These are phyloP conservation scores for Macrolepiota albuminosa DNA, from an alignment of 768 basidiomycete genomes.

Conservation along the genomic window DNA sequence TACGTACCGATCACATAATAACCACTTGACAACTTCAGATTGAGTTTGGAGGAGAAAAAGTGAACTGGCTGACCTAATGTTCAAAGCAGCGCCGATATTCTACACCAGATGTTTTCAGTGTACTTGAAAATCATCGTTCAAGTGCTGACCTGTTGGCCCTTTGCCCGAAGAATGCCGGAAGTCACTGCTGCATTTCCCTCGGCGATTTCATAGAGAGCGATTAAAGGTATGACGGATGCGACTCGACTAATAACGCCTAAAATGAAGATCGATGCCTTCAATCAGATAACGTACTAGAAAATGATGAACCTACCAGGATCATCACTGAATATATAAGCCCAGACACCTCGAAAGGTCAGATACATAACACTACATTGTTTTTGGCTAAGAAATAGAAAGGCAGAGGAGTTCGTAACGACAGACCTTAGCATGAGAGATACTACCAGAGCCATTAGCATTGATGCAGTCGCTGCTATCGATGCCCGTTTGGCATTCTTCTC, in stretches of 20 bases:
- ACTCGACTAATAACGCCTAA: constrained; percentile 53
- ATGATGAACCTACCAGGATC: constrained; percentile 39
- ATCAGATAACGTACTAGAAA: background rate
- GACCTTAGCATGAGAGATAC: constrained; percentile 6
- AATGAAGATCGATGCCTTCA: background rate
- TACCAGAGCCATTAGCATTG: constrained; percentile 58
- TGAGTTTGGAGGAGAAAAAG: background rate
- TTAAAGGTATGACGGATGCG: constrained; percentile 64
- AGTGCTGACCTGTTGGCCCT: constrained; percentile 62
- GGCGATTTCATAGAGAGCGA: constrained; percentile 78
- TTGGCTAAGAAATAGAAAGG: background rate
- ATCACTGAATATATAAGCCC: constrained; percentile 73
- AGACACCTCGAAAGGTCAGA: constrained; percentile 53
- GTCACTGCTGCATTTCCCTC: constrained; percentile 69
- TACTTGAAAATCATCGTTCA: background rate
- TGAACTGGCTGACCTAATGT: constrained; percentile 49
- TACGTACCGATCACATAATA: constrained; percentile 65
- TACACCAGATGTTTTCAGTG: background rate
- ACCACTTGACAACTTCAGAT: constrained; percentile 31
- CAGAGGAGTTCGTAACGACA: background rate
- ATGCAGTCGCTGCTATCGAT: constrained; percentile 34
- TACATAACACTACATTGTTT: constrained; percentile 39
- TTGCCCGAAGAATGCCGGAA: constrained; percentile 74
- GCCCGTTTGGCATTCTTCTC: constrained; percentile 5
- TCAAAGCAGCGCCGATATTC: constrained; percentile 74